Conservation (phyloP, 106 monocot genomes). For the Chionographis japonica region DNA sequence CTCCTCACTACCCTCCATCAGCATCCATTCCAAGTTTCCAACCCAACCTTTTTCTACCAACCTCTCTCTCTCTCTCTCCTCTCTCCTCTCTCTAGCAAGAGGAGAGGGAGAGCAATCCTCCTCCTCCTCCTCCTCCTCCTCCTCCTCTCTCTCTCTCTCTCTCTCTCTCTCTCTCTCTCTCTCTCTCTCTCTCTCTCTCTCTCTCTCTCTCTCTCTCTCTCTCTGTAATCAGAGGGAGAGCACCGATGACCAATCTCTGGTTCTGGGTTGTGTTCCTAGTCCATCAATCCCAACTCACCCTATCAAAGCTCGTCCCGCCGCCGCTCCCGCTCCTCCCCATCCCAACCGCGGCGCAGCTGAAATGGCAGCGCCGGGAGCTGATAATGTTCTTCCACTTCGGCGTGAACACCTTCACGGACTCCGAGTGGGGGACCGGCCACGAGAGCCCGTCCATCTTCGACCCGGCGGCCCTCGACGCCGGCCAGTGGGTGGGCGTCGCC, state of each 20-base stretch:
- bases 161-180: too few species aligned
- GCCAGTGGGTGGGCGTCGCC: constrained; percentile 67
- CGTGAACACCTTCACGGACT: constrained; percentile 89
- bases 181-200: too few species aligned
- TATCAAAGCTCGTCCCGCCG: constrained; percentile 20
- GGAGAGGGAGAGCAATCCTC: too few species aligned
- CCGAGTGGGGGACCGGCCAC: constrained; percentile 81
- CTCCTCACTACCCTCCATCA: too few species aligned
- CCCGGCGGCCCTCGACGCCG: constrained; percentile 47
- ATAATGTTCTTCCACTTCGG: constrained; percentile 97
- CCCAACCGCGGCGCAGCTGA: constrained; percentile 67
- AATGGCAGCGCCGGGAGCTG: constrained; percentile 84
- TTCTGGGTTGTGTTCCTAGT: constrained; percentile 20
- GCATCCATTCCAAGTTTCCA: too few species aligned
- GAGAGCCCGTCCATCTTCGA: constrained; percentile 55
- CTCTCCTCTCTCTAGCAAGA: too few species aligned
- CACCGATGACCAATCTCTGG: background rate
- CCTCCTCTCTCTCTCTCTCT: too few species aligned
- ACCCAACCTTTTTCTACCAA: too few species aligned
- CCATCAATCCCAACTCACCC: background rate
- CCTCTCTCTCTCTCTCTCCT: too few species aligned
- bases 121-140: too few species aligned
- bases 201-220: too few species aligned
- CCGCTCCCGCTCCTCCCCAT: constrained; percentile 64
- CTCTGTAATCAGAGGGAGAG: background rate